A percentile compares a stretch with the other conserved stretches of the same genome.
Conservation (phyloP, 345 rosid genomes). For the Dipteronia dyeriana region DNA sequence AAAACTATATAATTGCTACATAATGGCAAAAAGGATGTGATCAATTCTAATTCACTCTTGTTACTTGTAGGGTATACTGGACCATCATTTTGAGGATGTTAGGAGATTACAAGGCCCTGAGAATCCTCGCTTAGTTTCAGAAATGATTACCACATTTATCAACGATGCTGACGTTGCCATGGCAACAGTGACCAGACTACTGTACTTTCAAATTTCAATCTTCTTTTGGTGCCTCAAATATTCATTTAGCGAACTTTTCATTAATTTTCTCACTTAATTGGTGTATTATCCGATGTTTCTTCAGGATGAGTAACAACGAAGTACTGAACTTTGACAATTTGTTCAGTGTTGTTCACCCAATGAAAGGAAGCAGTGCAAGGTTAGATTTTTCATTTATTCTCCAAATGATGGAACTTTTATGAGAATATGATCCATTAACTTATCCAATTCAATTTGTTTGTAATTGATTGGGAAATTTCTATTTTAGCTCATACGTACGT, state of each 20-base stretch:
- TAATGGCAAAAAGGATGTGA: background rate
- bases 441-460: background rate
- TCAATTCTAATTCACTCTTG: background rate
- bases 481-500: background rate
- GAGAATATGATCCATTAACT: background rate
- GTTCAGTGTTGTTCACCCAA: background rate
- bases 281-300: slow-evolving; percentile 10
- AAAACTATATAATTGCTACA: background rate
- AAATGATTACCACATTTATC: slow-evolving; percentile 22
- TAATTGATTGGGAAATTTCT: background rate
- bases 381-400: background rate
- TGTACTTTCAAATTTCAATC: slow-evolving; percentile 17
- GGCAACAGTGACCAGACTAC: background rate
- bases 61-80: slow-evolving; percentile 31
- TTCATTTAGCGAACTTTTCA: background rate
- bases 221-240: background rate
- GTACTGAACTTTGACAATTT: slow-evolving; percentile 24
- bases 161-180: slow-evolving; percentile 24
- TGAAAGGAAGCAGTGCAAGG: slow-evolving; percentile 26
- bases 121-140: slow-evolving; percentile 18
- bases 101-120: background rate
- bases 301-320: slow-evolving; percentile 17
- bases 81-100: slow-evolving; percentile 19
- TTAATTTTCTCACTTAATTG: background rate
- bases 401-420: background rate